These are phyloP conservation scores for Wickerhamiella infanticola DNA, from an alignment of 1,139 yeast genomes.

Conservation along the genomic window DNA sequence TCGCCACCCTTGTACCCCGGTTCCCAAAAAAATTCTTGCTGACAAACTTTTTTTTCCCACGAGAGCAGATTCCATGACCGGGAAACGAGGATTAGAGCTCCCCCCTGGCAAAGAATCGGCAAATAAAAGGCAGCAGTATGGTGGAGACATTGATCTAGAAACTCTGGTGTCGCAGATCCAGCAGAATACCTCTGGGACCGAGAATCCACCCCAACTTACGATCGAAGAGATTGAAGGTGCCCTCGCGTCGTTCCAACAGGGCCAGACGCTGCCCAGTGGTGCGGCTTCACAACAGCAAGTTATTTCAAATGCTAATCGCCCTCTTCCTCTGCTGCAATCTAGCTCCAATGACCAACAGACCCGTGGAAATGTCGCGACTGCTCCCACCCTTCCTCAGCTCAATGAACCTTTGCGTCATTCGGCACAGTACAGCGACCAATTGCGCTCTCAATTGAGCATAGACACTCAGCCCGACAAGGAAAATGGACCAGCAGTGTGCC, in stretches of 20 bases:
- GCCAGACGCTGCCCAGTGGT: background rate
- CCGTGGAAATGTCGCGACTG: background rate
- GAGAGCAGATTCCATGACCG: background rate
- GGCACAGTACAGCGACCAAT: background rate
- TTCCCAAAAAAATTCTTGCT: background rate
- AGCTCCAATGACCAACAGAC: background rate
- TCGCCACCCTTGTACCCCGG: too few relatives aligned
- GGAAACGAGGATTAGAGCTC: background rate
- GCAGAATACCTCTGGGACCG: conserved; percentile 10
- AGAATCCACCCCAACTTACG: conserved; percentile 6
- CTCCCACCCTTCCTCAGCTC: background rate
- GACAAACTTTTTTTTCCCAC: background rate
- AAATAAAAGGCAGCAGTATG: background rate
- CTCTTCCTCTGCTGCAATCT: background rate
- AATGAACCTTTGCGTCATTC: background rate
- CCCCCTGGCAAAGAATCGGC: background rate
- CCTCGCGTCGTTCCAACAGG: conserved; percentile 11
- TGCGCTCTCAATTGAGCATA: background rate
- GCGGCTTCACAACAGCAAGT: background rate
- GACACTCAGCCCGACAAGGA: background rate
- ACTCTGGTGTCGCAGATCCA: conserved; percentile 16
- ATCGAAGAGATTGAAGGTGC: conserved; percentile 16
- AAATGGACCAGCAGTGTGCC: conserved; percentile 5
- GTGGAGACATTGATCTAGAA: conserved; percentile 14
- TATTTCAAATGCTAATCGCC: background rate